Evolutionary conservation across 1,284 basidiomycete species (phyloP).

Genomic region (Schizopora paradoxa): DNA sequence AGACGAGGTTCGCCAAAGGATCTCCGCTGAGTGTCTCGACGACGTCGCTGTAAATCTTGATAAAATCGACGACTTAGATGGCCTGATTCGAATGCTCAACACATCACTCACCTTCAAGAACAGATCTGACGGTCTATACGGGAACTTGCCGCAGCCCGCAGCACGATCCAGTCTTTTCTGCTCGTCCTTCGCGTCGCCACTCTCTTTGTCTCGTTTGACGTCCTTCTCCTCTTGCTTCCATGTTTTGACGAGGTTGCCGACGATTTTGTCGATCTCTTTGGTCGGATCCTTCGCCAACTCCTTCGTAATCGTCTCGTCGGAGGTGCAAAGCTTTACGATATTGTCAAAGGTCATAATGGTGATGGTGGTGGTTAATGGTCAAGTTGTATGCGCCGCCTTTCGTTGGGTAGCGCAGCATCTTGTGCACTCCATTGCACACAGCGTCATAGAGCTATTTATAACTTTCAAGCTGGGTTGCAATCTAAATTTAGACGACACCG

Average conservation of each 20-base stretch:
- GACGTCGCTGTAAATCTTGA: constrained; percentile 47
- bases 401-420: too few species aligned
- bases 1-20: constrained; percentile 44
- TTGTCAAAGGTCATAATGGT: constrained; percentile 8
- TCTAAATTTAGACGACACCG: too few species aligned
- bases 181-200: neutral
- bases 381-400: too few species aligned
- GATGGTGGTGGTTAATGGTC: neutral
- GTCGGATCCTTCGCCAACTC: constrained; percentile 12
- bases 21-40: constrained; percentile 45
- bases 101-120: constrained; percentile 37
- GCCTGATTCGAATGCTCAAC: too few species aligned
- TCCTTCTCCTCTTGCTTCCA: constrained; percentile 5
- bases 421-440: too few species aligned
- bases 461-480: too few species aligned
- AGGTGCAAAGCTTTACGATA: constrained; percentile 4
- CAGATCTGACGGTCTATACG: constrained; percentile 35
- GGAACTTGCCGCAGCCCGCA: constrained; percentile 35
- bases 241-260: constrained; percentile 1
- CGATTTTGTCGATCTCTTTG: constrained; percentile 1
- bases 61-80: neutral
- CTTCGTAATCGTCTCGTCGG: constrained; percentile 9
- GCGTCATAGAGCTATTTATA: too few species aligned
- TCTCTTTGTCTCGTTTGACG: too few species aligned
- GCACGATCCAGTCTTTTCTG: constrained; percentile 28